phyloP scores from a whole-genome alignment of 306 rosid species.

The Trifolium dubium region DNA sequence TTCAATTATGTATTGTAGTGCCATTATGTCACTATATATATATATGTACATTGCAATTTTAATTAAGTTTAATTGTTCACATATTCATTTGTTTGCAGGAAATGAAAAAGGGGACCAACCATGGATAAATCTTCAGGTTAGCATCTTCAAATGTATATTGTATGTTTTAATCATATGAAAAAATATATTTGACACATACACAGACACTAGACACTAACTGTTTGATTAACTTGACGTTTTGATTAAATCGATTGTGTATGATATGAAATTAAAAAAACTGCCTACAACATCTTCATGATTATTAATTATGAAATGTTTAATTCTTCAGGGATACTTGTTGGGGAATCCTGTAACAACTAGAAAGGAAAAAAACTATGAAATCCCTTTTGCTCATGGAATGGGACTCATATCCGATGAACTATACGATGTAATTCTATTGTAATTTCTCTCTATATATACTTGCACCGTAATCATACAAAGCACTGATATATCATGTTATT shows the following conservation, averaged over 20 bases:
- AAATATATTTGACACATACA: neutral
- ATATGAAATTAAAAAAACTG: neutral
- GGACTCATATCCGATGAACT: slow-evolving; percentile 69
- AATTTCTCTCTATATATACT: neutral
- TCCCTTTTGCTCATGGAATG: slow-evolving; percentile 65
- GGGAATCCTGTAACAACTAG: slow-evolving; percentile 52
- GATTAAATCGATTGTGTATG: neutral
- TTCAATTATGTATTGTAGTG: neutral
- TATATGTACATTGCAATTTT: too few relatives aligned
- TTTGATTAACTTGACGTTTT: neutral
- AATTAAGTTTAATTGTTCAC: neutral
- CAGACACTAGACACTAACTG: neutral
- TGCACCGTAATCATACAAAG: neutral
- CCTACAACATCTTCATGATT: neutral
- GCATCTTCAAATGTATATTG: too few relatives aligned
- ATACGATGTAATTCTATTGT: slow-evolving; percentile 41
- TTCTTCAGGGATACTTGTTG: slow-evolving; percentile 63
- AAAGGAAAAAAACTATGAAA: neutral
- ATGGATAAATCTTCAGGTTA: slow-evolving; percentile 67
- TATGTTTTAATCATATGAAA: too few relatives aligned
- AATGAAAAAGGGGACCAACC: slow-evolving; percentile 57
- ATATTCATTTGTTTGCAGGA: slow-evolving; percentile 46
- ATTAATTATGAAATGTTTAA: neutral
- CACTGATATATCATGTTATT: neutral
- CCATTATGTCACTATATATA: too few relatives aligned